Conservation (phyloP, 768 basidiomycete genomes). For the Kwoniella europaea region DNA sequence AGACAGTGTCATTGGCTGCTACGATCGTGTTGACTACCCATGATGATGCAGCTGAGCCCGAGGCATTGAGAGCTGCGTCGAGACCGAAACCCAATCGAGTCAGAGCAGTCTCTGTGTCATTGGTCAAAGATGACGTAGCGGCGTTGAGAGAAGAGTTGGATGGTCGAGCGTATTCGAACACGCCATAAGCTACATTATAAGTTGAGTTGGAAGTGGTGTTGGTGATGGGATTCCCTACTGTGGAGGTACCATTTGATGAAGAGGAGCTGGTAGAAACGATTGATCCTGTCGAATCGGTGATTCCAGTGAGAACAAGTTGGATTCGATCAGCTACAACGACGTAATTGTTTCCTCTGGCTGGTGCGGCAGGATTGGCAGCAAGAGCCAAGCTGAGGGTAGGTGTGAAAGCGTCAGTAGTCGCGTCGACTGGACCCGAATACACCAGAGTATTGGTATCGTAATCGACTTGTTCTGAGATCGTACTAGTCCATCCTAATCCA, state of each 20-base stretch:
- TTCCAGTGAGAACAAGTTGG: slow-evolving; percentile 73
- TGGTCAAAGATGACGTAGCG: slow-evolving; percentile 69
- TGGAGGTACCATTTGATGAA: slow-evolving; percentile 26
- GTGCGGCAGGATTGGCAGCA: slow-evolving; percentile 68
- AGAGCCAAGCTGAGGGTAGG: slow-evolving; percentile 77
- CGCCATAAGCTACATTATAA: slow-evolving; percentile 69
- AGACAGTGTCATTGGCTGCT: slow-evolving; percentile 70
- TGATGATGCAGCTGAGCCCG: slow-evolving; percentile 21
- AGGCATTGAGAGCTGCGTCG: slow-evolving; percentile 62
- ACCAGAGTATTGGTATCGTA: slow-evolving; percentile 68
- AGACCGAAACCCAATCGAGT: slow-evolving; percentile 70
- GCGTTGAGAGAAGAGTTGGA: slow-evolving; percentile 61
- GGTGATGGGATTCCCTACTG: slow-evolving; percentile 50
- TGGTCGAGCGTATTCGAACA: slow-evolving; percentile 82
- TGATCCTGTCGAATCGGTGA: slow-evolving; percentile 22
- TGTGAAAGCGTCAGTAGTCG: slow-evolving; percentile 69
- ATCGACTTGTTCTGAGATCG: slow-evolving; percentile 72
- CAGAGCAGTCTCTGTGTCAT: slow-evolving; percentile 71
- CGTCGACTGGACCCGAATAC: slow-evolving; percentile 83
- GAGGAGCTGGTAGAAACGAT: slow-evolving; percentile 12
- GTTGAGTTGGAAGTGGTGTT: slow-evolving; percentile 36
- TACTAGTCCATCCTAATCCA: slow-evolving; percentile 69
- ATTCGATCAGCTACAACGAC: slow-evolving; percentile 84
- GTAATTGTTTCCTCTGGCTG: slow-evolving; percentile 71
- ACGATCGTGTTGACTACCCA: slow-evolving; percentile 59